Base-by-base conservation (phyloP, 352 stramenopile species). In the Pythium brassicae region DNA sequence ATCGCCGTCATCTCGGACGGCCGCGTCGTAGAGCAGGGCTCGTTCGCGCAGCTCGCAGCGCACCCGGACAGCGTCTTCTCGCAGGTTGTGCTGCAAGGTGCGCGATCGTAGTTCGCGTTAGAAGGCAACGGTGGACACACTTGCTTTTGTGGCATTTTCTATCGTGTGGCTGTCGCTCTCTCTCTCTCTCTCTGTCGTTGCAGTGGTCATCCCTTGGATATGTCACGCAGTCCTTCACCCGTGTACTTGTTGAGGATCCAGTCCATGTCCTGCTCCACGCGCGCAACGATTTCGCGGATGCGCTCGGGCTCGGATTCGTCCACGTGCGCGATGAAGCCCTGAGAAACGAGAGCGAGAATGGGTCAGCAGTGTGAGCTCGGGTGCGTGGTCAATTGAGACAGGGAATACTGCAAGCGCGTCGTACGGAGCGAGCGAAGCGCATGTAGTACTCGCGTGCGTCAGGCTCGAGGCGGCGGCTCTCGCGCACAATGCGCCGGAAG, bases 11-110 rank as follows among this genome's bases (percentile, higher is more conserved):
- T 95, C 25, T 61, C 80, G 29, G 56, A 88, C 35, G 85, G 86
- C 27, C 50, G 51, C 23, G 68, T 96, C 15, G 68, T 79, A 3
- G 86, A 95, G 53, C 56, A 94, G 55, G 83, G 84, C 40, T 87
- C 79, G 11, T 94, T 90, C 39, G 59, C 68, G 23, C 66, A 89
- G 57, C 64, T 94, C 12, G 75, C 84, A 23, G 57, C 5, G 32
- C 32, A 37, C 32, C 32, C 14, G 8, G 32, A 37, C 29, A 37
- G 32, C 32, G 32, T 37, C 32, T 7, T 37, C 32, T 37, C 32
- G 32, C 32, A 37, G 9, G 9, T 11, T 37, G 32, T 37, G 14
- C 32, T 37, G 32, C 8, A 37, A 37, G 32, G 9, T 11, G 1
- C 32, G 5, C 10, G 29, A 35, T 35, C 29, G 29, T 35, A 7